Percentiles rank a stretch among this genome's conserved stretches.
These are phyloP conservation scores for Podila epigama DNA, from an alignment of 192 early-diverging fungal species.

Conservation along the genomic window DNA sequence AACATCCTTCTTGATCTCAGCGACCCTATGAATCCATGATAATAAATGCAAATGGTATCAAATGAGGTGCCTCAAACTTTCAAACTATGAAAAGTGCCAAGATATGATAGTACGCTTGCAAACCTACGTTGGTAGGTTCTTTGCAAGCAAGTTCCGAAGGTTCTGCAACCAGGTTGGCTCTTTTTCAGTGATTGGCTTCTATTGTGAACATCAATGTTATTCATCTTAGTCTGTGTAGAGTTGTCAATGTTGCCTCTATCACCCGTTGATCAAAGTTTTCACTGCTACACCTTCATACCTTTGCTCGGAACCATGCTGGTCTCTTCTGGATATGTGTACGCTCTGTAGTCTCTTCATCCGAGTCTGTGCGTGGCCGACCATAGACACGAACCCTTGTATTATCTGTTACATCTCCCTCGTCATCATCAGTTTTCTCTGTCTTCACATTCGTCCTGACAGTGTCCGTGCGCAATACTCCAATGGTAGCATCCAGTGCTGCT, in stretches of 20 bases:
- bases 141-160: constrained; percentile 30
- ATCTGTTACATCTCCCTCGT: neutral
- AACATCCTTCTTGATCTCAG: constrained; percentile 19
- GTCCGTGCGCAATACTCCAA: constrained; percentile 24
- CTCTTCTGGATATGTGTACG: neutral
- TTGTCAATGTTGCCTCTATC: neutral
- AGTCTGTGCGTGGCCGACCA: constrained; percentile 4
- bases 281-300: neutral
- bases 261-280: neutral
- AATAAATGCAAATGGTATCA: neutral
- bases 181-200: neutral
- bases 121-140: constrained; percentile 27
- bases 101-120: neutral
- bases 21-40: neutral
- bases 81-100: neutral
- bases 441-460: constrained; percentile 4
- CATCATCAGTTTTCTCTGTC: constrained; percentile 5
- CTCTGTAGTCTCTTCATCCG: constrained; percentile 8
- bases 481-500: constrained; percentile 32
- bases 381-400: constrained; percentile 6
- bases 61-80: too few species aligned
- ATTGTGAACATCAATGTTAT: too few species aligned
- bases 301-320: constrained; percentile 35
- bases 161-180: constrained; percentile 41
- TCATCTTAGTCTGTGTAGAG: neutral